A percentile compares a stretch with the other conserved stretches of the same genome.
Conservation (phyloP, 805 yeast genomes). For the Ogataea salicorniae region DNA sequence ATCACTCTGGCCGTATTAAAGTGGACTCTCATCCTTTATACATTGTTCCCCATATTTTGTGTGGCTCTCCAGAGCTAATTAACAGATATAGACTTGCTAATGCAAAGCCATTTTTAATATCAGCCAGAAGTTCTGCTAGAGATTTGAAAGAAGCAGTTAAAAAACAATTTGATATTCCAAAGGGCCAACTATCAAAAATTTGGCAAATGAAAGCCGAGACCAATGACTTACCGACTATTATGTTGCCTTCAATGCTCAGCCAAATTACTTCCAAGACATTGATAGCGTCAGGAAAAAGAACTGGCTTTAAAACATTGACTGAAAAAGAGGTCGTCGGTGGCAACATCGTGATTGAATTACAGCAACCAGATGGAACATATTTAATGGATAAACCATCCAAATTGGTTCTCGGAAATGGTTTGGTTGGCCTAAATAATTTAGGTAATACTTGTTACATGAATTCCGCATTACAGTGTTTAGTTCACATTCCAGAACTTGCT, state of each 20-base stretch:
- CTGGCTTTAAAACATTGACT: slow-evolving; percentile 9
- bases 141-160: slow-evolving; percentile 22
- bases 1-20: slow-evolving; percentile 17
- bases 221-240: slow-evolving; percentile 12
- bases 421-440: slow-evolving; percentile 59
- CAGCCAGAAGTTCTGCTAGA: slow-evolving; percentile 29
- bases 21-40: slow-evolving; percentile 23
- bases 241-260: slow-evolving; percentile 15
- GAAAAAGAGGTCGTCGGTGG: slow-evolving; percentile 16
- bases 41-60: slow-evolving; percentile 26
- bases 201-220: slow-evolving; percentile 22
- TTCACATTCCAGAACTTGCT: slow-evolving; percentile 79
- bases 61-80: slow-evolving; percentile 17
- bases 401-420: slow-evolving; percentile 37
- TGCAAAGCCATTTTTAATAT: slow-evolving; percentile 33
- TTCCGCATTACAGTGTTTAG: slow-evolving; percentile 84
- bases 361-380: slow-evolving; percentile 23
- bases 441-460: slow-evolving; percentile 96
- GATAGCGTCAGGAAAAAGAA: slow-evolving; percentile 21
- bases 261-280: slow-evolving; percentile 12
- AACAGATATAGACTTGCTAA: slow-evolving; percentile 29
- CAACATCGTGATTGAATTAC: slow-evolving; percentile 24
- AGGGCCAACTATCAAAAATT: slow-evolving; percentile 13
- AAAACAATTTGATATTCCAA: slow-evolving; percentile 16
- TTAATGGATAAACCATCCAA: slow-evolving; percentile 20